These are phyloP conservation scores for Euphorbia schlechtendalii DNA, from an alignment of 441 rosid genomes.

Conservation along the genomic window DNA sequence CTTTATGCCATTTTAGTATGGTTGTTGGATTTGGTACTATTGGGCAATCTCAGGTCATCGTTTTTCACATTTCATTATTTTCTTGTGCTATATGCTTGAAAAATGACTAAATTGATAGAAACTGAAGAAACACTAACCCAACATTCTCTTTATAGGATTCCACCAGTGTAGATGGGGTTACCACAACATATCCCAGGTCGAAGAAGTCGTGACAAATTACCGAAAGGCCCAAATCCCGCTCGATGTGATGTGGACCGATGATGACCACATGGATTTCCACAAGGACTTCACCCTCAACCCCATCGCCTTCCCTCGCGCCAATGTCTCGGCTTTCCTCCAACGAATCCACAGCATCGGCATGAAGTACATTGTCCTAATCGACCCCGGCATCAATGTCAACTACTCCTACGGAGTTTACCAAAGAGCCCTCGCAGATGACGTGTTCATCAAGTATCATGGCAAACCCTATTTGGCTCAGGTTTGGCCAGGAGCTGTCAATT, in stretches of 20 bases:
- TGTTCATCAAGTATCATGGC: slow-evolving; percentile 83
- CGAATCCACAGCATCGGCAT: slow-evolving; percentile 76
- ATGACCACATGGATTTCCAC: slow-evolving; percentile 92
- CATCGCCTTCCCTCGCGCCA: slow-evolving; percentile 57
- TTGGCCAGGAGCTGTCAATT: slow-evolving; percentile 93
- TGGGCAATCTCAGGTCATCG: too few relatives aligned
- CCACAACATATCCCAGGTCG: slow-evolving; percentile 85
- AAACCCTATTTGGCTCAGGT: slow-evolving; percentile 90
- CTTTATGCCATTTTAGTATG: too few relatives aligned
- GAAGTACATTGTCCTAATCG: slow-evolving; percentile 88
- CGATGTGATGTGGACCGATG: slow-evolving; percentile 95
- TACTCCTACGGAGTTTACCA: slow-evolving; percentile 67
- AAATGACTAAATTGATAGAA: background rate
- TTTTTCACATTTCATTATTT: too few relatives aligned
- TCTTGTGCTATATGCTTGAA: too few relatives aligned
- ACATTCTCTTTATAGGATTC: slow-evolving; percentile 53
- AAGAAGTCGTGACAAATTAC: slow-evolving; percentile 88
- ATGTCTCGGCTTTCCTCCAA: slow-evolving; percentile 73
- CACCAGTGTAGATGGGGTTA: slow-evolving; percentile 99
- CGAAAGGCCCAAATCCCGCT: slow-evolving; percentile 79
- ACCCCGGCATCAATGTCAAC: slow-evolving; percentile 93
- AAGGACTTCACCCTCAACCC: slow-evolving; percentile 91
- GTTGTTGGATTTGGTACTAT: background rate
- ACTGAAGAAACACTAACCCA: background rate
- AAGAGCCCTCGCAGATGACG: slow-evolving; percentile 70